Conservation (phyloP, 1,284 basidiomycete species). For the Ceratobasidium sp. region DNA sequence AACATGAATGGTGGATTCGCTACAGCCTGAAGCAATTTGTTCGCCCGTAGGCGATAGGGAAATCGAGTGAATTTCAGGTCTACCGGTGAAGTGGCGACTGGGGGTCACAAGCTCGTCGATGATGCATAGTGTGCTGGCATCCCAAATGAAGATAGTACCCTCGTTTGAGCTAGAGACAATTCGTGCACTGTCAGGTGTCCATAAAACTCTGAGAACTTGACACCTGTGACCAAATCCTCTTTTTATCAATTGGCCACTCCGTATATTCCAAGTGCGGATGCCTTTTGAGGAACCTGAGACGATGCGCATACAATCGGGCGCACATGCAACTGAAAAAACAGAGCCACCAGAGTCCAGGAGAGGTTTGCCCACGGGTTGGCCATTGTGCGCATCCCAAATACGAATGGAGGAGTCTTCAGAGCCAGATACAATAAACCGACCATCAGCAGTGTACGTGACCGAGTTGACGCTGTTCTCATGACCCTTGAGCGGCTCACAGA, state of each 20-base stretch:
- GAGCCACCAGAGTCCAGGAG: too few relatives aligned
- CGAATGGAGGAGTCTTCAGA: neutral
- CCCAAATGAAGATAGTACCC: conserved; percentile 39
- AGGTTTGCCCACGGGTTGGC: too few relatives aligned
- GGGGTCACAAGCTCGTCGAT: too few relatives aligned
- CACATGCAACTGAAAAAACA: too few relatives aligned
- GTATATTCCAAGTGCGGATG: conserved; percentile 13
- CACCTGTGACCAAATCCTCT: conserved; percentile 14
- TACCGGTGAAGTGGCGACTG: too few relatives aligned
- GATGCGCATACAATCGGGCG: too few relatives aligned
- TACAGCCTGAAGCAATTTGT: too few relatives aligned
- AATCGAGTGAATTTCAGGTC: too few relatives aligned
- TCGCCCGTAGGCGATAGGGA: too few relatives aligned
- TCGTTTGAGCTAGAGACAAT: conserved; percentile 44
- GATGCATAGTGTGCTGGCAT: conserved; percentile 3
- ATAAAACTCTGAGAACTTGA: neutral
- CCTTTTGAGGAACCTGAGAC: too few relatives aligned
- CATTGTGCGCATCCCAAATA: neutral
- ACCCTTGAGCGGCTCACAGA: neutral
- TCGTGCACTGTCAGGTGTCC: conserved; percentile 29
- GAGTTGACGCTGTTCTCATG: neutral
- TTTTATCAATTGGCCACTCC: neutral
- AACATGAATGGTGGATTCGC: too few relatives aligned
- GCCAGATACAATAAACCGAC: neutral
- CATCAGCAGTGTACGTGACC: neutral